Evolutionary conservation across 495 filamentous ascomycete genomes (phyloP), one percentile per base, ranked within the genome.

Genomic region (Neurospora hispaniola): DNA sequence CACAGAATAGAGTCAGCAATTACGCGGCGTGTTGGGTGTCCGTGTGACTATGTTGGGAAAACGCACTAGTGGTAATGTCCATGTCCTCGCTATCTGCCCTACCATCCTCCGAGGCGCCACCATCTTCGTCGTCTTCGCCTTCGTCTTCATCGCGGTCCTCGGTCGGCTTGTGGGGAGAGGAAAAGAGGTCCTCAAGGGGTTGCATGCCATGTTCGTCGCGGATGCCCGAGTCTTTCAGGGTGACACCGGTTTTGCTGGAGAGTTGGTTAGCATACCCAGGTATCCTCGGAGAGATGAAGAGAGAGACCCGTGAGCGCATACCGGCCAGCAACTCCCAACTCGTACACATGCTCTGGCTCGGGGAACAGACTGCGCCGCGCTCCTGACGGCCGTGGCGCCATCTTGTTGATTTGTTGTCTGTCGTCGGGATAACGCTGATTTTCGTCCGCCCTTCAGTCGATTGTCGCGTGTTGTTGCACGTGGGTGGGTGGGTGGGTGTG

Each of bases 121-220:
- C 74, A 2, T 72, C 70, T 42, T 74, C 48, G 39, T 59, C 42
- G 18, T 62, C 71, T 11, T 78, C 74, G 7, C 71, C 71, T 5
- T 74, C 69, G n/a, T 73, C 42, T 6, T 71, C 74, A 3, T 73
- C 68, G 38, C 69, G 44, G 48, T 76, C 71, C 5, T 43, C 66
- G 20, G 27, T 46, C 2, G 76, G 70, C 69, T 79, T 80, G 48
- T 71, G 89, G 40, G 95, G 94, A 12, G 95, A 97, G 4, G 94
- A 97, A 81, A 97, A 98, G 75, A 97, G 88, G 69, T 86, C 87
- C 35, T 93, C 91, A 71, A 97, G 86, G 42, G 90, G 89, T 80
- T 98, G 94, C 82, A 99, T 88, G 80, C 96, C 96, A 86, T 97
- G 84, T 79, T 94, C 96, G 82, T 98, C 94, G 82, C 93, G 90